Evolutionary conservation across 2,329 filamentous ascomycete species (phyloP), one percentile per base, ranked within the genome.

Genomic region (Trichoderma pleuroti): DNA sequence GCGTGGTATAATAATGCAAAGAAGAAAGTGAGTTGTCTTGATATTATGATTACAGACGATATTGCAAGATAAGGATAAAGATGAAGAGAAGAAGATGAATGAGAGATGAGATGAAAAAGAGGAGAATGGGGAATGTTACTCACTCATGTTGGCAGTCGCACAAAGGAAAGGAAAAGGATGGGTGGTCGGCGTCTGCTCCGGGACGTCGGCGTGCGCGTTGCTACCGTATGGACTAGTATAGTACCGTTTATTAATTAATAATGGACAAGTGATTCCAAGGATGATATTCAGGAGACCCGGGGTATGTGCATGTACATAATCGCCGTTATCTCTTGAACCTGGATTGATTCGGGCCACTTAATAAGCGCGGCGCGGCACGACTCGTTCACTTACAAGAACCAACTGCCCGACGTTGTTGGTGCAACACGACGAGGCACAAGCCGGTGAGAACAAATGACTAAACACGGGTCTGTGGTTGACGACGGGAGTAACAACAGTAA

Each of bases 311-410:
- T 52, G n/a, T 24, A 68, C 21, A 52, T 57, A 56, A 56, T 21
- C 49, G 28, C 32, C 30, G 66, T 49, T 68, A 61, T 61, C 66
- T 60, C 66, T n/a, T 49, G 66, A 30, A 68, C 54, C 34, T n/a
- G 32, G 28, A 30, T 52, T 36, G 26, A 21, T n/a, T 69, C 54
- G 56, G 66, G 9, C 30, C 14, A 57, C 68, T 64, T 64, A 36
- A 26, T 28, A 54, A 30, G 34, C 52, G 26, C 18, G 66, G n/a
- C 4, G 11, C 14, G 28, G 14, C 63, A 21, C 39, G n/a, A 59
- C 36, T 59, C n/a, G 24, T n/a, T 54, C 34, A 42, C 34, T 42
- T 42, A 42, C 39, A 42, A 42, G 39, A 26, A 34, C 21, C 42
- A 9, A 26, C 16, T 16, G 59, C n/a, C n/a, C n/a, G 10, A 16